These are phyloP conservation scores for Chlorella variabilis DNA, from an alignment of 163 green algal genomes.

Conservation along the genomic window DNA sequence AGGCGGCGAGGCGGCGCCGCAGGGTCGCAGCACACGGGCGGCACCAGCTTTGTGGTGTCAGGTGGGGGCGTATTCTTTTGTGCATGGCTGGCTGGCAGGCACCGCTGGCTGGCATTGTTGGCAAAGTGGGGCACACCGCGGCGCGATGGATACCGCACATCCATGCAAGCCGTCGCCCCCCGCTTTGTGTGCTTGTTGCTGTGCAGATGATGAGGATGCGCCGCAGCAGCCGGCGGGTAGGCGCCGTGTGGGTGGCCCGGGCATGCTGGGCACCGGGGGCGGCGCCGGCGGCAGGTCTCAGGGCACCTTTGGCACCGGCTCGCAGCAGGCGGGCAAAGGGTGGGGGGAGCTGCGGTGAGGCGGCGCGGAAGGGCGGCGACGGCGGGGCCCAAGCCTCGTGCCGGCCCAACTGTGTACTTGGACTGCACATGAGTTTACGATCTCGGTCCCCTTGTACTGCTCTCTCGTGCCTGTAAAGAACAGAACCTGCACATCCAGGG, in stretches of 20 bases:
- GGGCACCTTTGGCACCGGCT: slow-evolving; percentile 10
- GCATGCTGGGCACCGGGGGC: background rate
- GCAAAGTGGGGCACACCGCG: too few relatives aligned
- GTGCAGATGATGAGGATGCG: slow-evolving; percentile 18
- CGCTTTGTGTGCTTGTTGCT: too few relatives aligned
- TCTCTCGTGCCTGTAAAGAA: too few relatives aligned
- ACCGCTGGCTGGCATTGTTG: too few relatives aligned
- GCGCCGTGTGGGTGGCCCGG: background rate
- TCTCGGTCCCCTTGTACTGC: too few relatives aligned
- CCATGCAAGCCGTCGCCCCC: too few relatives aligned
- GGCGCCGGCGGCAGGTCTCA: background rate
- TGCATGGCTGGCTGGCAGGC: background rate
- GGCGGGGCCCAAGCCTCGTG: background rate
- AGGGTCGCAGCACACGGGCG: background rate
- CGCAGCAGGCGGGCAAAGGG: slow-evolving; percentile 19
- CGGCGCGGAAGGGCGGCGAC: background rate
- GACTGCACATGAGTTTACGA: too few relatives aligned
- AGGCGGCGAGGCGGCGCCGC: slow-evolving; percentile 1
- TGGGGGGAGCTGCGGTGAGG: slow-evolving; percentile 20
- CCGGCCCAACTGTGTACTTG: background rate
- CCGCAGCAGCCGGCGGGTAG: background rate
- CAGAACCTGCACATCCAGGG: too few relatives aligned
- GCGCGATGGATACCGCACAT: too few relatives aligned
- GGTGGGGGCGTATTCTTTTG: background rate
- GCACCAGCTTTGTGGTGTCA: slow-evolving; percentile 17